Base-by-base conservation (phyloP, 345 rosid species). In the Cardamine resedifolia region DNA sequence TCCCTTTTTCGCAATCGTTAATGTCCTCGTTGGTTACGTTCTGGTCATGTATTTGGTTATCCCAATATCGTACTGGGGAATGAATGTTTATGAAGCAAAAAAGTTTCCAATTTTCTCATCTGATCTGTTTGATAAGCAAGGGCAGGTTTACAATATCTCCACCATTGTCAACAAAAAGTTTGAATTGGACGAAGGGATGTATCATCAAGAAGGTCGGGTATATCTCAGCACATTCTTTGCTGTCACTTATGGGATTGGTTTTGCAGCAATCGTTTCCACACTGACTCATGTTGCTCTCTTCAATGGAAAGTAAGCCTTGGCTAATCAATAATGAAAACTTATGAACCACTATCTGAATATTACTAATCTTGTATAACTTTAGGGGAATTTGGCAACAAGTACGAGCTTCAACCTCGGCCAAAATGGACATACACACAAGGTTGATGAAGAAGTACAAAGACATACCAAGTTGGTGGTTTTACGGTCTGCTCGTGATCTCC, bases 401-500 rank as follows among this genome's bases (percentile, higher is more conserved):
- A 10, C 75, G 77, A 76, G 87, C 87, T 75, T 80, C 88, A 10
- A 31, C 81, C 44, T 58, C 70, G 6, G 81, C 81, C 19, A 83
- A 83, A 65, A 68, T 66, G 16, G 92, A 87, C 64, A 77, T 87
- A 20, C 89, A 87, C 78, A 85, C 89, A 11, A 87, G 79, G 77
- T 49, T 87, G 68, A 85, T 87, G 92, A 85, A 44, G 77, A 87
- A 78, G 75, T 83, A 87, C 60, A 73, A 83, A 69, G 78, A 57
- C 79, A 82, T 84, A 61, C 89, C 89, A 10, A 5, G 71, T 12
- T 87, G 89, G 89, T 87, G 92, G 92, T 85, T 87, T 72, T 64
- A 81, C 41, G 9, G 58, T 43, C 33, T 82, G 52, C 82, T 83
- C 5, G 69, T 2, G 3, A 16, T 75, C 63, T 81, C 89, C 1